Base-by-base conservation (phyloP, 2,329 filamentous ascomycete species). In the Paracorniculantispora psalliotae region DNA sequence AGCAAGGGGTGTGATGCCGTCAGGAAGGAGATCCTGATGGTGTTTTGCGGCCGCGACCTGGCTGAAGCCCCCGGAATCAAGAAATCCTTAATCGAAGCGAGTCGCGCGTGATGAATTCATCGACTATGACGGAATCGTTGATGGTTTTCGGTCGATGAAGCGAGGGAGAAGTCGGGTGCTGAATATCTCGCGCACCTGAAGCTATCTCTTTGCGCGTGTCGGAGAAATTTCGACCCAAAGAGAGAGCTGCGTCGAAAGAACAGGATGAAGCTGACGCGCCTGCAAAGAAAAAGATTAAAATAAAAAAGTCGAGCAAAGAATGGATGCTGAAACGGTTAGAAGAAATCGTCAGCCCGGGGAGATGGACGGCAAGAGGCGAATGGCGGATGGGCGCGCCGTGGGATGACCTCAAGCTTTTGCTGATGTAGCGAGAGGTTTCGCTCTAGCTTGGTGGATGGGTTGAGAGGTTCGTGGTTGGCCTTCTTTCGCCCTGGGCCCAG, bases 221-320 rank as follows among this genome's bases (percentile, higher is more conserved):
- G 46, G 35, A 52, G 54, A 49, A 51, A 51, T 51, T 58, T 51
- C 55, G 55, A 43, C 55, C 55, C 44, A 44, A 23, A n/a, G 37
- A 55, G 39, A 54, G 5, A 54, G 33, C 54, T 33, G n/a, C 21
- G 6, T 9, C 25, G 21, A 10, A 33, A 33, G 21, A 23, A 49
- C 7, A 12, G 15, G 26, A 39, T 25, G 41, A 15, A 21, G 74
- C 78, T 68, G 66, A 83, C 79, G 80, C 81, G 64, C 81, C 79
- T n/a, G 26, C 1, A 30, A 25, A 12, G 0, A 83, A 82, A 10
- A 83, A 65, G 1, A 83, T 71, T 2, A 82, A 17, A 21, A n/a
- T 41, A 49, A 49, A 49, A 15, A 26, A 48, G 21, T 12, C 26
- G 30, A 30, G 30, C 21, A 57, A 58, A 26, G 28, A 58, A 51